These are phyloP conservation scores for Massospora cicadina DNA, from an alignment of 371 early-diverging fungal genomes.

Conservation along the genomic window DNA sequence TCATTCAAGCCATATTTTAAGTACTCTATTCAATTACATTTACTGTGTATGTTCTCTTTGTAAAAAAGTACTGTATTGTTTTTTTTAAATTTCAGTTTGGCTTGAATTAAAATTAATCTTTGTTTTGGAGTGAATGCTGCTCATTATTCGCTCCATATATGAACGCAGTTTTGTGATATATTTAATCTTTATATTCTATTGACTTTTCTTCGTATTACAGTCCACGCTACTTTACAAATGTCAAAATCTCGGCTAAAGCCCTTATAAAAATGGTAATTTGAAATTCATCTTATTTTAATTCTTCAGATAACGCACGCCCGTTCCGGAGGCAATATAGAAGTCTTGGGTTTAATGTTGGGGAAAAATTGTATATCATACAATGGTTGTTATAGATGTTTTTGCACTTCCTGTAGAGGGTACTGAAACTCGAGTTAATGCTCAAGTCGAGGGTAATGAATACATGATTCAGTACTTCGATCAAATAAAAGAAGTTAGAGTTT, in stretches of 20 bases:
- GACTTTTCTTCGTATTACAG: slow-evolving; percentile 35
- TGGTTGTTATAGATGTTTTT: slow-evolving; percentile 92
- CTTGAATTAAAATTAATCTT: background rate
- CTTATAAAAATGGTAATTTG: slow-evolving; percentile 82
- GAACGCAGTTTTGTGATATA: background rate
- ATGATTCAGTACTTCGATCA: slow-evolving; percentile 84
- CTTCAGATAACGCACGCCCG: slow-evolving; percentile 81
- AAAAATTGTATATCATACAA: slow-evolving; percentile 66
- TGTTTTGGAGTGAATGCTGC: background rate
- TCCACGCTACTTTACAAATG: slow-evolving; percentile 73
- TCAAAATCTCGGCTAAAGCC: slow-evolving; percentile 86
- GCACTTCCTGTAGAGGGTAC: slow-evolving; percentile 96
- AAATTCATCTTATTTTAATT: background rate
- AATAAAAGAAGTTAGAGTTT: slow-evolving; percentile 43
- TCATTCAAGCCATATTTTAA: too few relatives aligned
- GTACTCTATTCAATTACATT: too few relatives aligned
- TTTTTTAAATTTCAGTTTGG: background rate
- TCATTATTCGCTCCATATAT: background rate
- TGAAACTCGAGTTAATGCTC: slow-evolving; percentile 96
- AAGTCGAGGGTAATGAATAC: slow-evolving; percentile 86
- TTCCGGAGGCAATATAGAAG: slow-evolving; percentile 89
- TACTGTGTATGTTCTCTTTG: too few relatives aligned
- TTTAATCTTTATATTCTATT: background rate
- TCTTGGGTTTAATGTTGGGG: slow-evolving; percentile 98
- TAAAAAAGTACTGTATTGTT: too few relatives aligned